These are phyloP conservation scores for Diatrype stigma DNA, from an alignment of 2,329 filamentous ascomycete genomes.

Conservation along the genomic window DNA sequence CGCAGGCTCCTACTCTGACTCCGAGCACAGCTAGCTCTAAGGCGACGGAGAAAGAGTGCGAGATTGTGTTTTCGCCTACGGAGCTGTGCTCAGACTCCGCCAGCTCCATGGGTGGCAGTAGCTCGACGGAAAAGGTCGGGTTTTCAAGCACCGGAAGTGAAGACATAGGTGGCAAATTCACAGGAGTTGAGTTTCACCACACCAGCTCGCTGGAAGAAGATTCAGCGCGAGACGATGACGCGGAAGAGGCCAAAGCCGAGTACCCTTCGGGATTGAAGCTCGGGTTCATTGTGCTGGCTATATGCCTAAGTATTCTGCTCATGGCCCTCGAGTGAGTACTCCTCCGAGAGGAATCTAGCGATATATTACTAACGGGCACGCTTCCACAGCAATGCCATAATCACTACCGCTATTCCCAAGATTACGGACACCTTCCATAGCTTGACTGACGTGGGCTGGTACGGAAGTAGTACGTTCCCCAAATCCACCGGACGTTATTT, in stretches of 20 bases:
- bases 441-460: slow-evolving; percentile 44
- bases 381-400: slow-evolving; percentile 28
- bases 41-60: slow-evolving; percentile 17
- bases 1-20: slow-evolving; percentile 18
- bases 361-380: slow-evolving; percentile 10
- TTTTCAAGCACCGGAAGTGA: slow-evolving; percentile 5
- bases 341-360: slow-evolving; percentile 3
- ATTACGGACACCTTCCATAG: slow-evolving; percentile 37
- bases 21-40: slow-evolving; percentile 16
- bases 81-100: slow-evolving; percentile 4
- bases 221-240: no score
- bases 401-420: slow-evolving; percentile 38
- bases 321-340: slow-evolving; percentile 36
- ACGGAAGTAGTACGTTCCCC: slow-evolving; percentile 30
- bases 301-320: slow-evolving; percentile 41
- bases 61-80: slow-evolving; percentile 11
- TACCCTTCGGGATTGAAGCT: slow-evolving; percentile 35
- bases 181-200: slow-evolving; percentile 19
- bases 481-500: background rate
- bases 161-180: slow-evolving; percentile 13
- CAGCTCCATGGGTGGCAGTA: slow-evolving; percentile 7
- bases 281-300: slow-evolving; percentile 35
- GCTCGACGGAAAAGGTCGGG: background rate
- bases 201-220: slow-evolving; percentile 19
- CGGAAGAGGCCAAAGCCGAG: slow-evolving; percentile 34